phyloP scores from a whole-genome alignment of 2,329 filamentous ascomycete species.

The Colletotrichum gigasporum region DNA sequence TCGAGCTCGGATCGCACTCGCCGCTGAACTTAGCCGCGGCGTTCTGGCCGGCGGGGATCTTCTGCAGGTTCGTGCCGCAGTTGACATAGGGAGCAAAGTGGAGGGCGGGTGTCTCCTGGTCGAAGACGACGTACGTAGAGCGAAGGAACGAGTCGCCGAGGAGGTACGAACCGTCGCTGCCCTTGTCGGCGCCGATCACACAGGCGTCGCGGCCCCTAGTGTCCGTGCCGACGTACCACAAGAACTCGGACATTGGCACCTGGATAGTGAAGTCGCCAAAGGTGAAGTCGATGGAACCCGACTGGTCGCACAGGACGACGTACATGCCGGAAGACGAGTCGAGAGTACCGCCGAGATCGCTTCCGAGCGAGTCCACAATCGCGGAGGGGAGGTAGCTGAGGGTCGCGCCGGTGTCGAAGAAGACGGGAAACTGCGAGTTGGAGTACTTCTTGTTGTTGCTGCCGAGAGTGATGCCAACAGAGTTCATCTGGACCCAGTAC shows the following conservation, averaged over 20 bases:
- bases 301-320: conserved; percentile 56
- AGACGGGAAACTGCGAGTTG: conserved; percentile 52
- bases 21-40: conserved; percentile 34
- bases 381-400: conserved; percentile 71
- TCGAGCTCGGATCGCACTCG: conserved; percentile 31
- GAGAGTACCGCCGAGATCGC: conserved; percentile 55
- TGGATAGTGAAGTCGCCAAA: conserved; percentile 56
- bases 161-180: conserved; percentile 42
- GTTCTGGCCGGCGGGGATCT: conserved; percentile 36
- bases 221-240: conserved; percentile 50
- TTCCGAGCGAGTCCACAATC: conserved; percentile 57
- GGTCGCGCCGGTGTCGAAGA: conserved; percentile 74
- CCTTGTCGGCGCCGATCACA: conserved; percentile 57
- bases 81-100: conserved; percentile 38
- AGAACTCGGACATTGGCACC: conserved; percentile 57
- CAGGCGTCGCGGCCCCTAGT: conserved; percentile 46
- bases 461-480: conserved; percentile 45
- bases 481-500: conserved; percentile 53
- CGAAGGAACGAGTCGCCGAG: conserved; percentile 57
- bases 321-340: conserved; percentile 53
- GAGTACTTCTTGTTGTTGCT: conserved; percentile 34
- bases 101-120: conserved; percentile 38
- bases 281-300: conserved; percentile 56
- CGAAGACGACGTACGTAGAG: conserved; percentile 51
- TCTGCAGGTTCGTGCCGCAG: conserved; percentile 37